Percentiles rank a stretch among this genome's conserved stretches.
These are phyloP conservation scores for Magnusiomyces tetraspermus DNA, from an alignment of 1,139 yeast genomes.

Conservation along the genomic window DNA sequence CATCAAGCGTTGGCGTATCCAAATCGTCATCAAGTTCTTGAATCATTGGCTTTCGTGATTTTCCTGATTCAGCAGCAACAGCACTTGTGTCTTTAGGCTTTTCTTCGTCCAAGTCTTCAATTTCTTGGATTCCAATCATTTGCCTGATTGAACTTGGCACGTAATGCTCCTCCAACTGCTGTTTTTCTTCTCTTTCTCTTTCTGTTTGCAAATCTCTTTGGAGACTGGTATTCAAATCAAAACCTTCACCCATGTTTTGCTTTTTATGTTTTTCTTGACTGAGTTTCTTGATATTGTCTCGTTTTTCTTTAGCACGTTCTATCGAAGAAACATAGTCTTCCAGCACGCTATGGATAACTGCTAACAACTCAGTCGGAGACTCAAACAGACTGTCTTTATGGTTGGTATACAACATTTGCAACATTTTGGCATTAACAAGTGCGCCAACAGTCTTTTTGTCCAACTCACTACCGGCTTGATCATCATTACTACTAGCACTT, in stretches of 20 bases:
- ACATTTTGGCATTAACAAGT: slow-evolving; percentile 51
- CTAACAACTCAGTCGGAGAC: slow-evolving; percentile 52
- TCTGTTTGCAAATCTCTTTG: not conserved
- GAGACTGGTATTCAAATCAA: slow-evolving; percentile 6
- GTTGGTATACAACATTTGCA: slow-evolving; percentile 53
- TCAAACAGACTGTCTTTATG: slow-evolving; percentile 55
- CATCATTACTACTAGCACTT: too few relatives aligned
- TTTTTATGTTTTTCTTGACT: not conserved
- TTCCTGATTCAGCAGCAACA: not conserved
- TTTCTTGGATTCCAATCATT: not conserved
- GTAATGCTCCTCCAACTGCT: not conserved
- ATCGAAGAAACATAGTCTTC: slow-evolving; percentile 21
- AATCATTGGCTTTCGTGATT: not conserved
- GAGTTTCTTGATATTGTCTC: slow-evolving; percentile 11
- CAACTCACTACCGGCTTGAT: slow-evolving; percentile 14
- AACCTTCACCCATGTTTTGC: not conserved
- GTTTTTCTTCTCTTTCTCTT: slow-evolving; percentile 12
- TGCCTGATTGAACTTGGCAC: not conserved
- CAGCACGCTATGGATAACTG: slow-evolving; percentile 45
- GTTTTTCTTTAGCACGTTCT: slow-evolving; percentile 9
- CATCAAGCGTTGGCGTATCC: slow-evolving; percentile 19
- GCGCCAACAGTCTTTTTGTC: slow-evolving; percentile 45
- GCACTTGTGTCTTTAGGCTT: not conserved
- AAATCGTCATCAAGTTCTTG: slow-evolving; percentile 7
- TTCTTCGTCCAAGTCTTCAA: not conserved